These are phyloP conservation scores for Dactylellina drechsleri DNA, from an alignment of 2,329 filamentous ascomycete genomes.

Conservation along the genomic window DNA sequence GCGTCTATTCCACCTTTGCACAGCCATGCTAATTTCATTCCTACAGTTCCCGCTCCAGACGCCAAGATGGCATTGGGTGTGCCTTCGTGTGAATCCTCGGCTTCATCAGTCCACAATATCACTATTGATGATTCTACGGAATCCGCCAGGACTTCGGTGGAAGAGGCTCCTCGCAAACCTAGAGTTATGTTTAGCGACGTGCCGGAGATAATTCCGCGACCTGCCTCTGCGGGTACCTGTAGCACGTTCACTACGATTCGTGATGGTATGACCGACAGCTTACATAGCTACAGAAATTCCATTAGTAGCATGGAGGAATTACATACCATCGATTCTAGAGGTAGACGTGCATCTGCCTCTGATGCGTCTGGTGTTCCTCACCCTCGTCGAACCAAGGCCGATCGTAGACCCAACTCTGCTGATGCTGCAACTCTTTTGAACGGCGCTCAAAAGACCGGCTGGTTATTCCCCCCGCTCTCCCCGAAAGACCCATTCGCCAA, in stretches of 20 bases:
- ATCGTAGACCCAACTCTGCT: constrained; percentile 52
- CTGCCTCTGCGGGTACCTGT: constrained; percentile 84
- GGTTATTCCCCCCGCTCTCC: constrained; percentile 52
- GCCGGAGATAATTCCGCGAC: constrained; percentile 82
- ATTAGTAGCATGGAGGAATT: constrained; percentile 54
- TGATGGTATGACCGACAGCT: constrained; percentile 78
- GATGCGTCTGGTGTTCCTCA: constrained; percentile 58
- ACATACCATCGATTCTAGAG: constrained; percentile 61
- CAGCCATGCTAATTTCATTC: constrained; percentile 44
- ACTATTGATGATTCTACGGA: constrained; percentile 40
- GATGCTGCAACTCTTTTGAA: constrained; percentile 49
- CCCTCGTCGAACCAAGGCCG: constrained; percentile 29
- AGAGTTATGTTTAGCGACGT: constrained; percentile 86
- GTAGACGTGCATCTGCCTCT: constrained; percentile 62
- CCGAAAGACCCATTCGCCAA: constrained; percentile 49
- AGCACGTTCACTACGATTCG: constrained; percentile 77
- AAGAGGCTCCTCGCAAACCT: constrained; percentile 60
- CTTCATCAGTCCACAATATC: constrained; percentile 39
- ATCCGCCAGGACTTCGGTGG: constrained; percentile 49
- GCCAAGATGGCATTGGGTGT: constrained; percentile 31
- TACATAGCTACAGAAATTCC: constrained; percentile 63
- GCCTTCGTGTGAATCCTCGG: constrained; percentile 48
- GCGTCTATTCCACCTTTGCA: constrained; percentile 38
- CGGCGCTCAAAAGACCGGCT: constrained; percentile 40
- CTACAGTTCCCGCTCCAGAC: constrained; percentile 42